Percentiles rank a stretch among this genome's conserved stretches.
Conservation (phyloP, 495 filamentous ascomycete genomes). For the Pyrenopolyporus hunteri region DNA sequence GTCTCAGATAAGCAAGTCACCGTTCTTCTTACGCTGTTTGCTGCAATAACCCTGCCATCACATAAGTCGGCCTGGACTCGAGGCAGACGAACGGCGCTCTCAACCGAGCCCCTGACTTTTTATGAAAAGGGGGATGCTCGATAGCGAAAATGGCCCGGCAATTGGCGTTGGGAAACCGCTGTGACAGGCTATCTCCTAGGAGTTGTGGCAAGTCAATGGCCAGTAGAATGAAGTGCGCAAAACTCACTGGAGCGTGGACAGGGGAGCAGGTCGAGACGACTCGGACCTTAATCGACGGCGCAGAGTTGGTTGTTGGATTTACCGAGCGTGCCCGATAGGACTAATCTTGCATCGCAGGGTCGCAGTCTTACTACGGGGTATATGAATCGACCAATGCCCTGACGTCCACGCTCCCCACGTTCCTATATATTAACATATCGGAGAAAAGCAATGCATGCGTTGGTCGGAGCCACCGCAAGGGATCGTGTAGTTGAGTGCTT, state of each 20-base stretch:
- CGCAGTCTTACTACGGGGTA: slow-evolving; percentile 37
- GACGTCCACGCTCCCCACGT: slow-evolving; percentile 28
- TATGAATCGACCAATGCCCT: slow-evolving; percentile 24
- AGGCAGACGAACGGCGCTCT: not conserved
- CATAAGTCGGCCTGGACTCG: slow-evolving; percentile 3
- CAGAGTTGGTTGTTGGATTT: slow-evolving; percentile 23
- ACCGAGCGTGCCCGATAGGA: slow-evolving; percentile 33
- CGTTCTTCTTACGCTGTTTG: slow-evolving; percentile 11
- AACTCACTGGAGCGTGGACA: slow-evolving; percentile 6
- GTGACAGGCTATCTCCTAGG: not conserved
- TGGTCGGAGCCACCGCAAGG: slow-evolving; percentile 29
- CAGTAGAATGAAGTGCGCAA: slow-evolving; percentile 28
- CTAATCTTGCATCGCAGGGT: slow-evolving; percentile 27
- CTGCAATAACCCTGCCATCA: slow-evolving; percentile 1
- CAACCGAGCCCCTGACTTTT: slow-evolving; percentile 3
- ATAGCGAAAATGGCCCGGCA: slow-evolving; percentile 27
- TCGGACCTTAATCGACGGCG: slow-evolving; percentile 28
- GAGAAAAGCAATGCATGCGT: slow-evolving; percentile 35
- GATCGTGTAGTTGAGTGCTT: slow-evolving; percentile 22
- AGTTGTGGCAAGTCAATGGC: slow-evolving; percentile 15
- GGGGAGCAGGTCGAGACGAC: slow-evolving; percentile 3
- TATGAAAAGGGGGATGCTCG: slow-evolving; percentile 2
- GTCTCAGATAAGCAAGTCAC: slow-evolving; percentile 6
- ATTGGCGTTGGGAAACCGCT: slow-evolving; percentile 2
- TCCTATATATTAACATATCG: slow-evolving; percentile 30